Evolutionary conservation across 2,329 filamentous ascomycete genomes (phyloP).

Genomic region (Alternaria alternata): DNA sequence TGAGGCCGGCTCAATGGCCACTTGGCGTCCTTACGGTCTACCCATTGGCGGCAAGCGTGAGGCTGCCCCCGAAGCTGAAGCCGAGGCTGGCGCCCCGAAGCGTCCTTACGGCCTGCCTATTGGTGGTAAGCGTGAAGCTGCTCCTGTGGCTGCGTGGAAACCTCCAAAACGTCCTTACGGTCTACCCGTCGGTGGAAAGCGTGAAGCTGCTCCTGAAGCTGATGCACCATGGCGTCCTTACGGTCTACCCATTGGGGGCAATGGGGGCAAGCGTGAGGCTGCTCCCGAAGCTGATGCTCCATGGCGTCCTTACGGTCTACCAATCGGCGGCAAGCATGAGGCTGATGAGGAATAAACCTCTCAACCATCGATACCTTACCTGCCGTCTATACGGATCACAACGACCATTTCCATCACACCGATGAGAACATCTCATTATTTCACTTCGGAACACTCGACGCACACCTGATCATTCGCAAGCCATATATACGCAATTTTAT

Average conservation of each 20-base stretch:
- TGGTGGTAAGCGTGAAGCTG: constrained; percentile 33
- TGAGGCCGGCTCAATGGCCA: neutral
- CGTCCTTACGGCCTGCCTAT: constrained; percentile 11
- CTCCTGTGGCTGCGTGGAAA: neutral
- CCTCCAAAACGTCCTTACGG: constrained; percentile 18
- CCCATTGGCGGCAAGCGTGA: constrained; percentile 41
- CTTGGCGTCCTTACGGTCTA: constrained; percentile 19
- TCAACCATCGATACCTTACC: neutral
- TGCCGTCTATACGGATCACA: neutral
- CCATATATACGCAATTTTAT: neutral
- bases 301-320: constrained; percentile 2
- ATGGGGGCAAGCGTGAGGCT: constrained; percentile 17
- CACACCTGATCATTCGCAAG: constrained; percentile 1
- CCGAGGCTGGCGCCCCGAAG: constrained; percentile 23
- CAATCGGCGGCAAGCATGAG: constrained; percentile 27
- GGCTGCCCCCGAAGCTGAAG: constrained; percentile 32
- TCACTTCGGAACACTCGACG: constrained; percentile 8
- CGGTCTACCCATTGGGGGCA: too few relatives aligned
- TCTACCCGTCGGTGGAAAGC: constrained; percentile 35
- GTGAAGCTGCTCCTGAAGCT: constrained; percentile 19
- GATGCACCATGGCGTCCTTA: too few relatives aligned
- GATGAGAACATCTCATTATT: neutral
- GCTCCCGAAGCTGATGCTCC: constrained; percentile 21
- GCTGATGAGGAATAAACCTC: constrained; percentile 19
- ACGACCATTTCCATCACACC: neutral